Conservation (phyloP, 2,329 filamentous ascomycete genomes). For the Fusarium chuoi region DNA sequence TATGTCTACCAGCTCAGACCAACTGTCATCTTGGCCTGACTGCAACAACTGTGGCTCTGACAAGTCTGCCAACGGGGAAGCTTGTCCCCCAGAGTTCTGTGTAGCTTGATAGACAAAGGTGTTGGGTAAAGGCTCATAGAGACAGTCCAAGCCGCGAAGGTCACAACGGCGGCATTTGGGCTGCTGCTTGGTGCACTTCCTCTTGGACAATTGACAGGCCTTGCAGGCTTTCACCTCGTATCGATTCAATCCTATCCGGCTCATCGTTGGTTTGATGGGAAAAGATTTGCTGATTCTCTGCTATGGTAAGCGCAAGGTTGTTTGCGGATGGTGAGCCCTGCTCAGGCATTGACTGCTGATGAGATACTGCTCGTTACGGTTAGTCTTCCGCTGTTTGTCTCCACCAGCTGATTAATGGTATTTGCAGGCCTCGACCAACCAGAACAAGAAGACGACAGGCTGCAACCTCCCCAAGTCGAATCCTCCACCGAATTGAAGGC, state of each 20-base stretch:
- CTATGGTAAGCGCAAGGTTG: background rate
- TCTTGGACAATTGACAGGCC: constrained; percentile 28
- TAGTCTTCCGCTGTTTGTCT: constrained; percentile 8
- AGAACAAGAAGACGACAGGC: background rate
- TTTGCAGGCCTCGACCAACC: background rate
- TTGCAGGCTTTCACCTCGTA: constrained; percentile 15
- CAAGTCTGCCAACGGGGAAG: accelerated
- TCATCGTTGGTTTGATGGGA: background rate
- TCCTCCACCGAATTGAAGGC: background rate
- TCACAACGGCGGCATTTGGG: constrained; percentile 32
- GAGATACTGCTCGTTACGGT: background rate
- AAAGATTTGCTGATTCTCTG: background rate
- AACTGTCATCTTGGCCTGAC: background rate
- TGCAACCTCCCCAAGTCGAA: background rate
- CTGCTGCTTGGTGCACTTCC: constrained; percentile 33
- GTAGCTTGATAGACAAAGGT: constrained; percentile 15
- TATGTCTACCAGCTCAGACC: background rate
- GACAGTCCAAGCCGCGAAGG: constrained; percentile 21
- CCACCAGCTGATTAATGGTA: background rate
- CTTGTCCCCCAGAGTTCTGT: background rate
- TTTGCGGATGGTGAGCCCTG: background rate
- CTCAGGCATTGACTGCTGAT: background rate
- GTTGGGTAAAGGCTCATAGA: constrained; percentile 32
- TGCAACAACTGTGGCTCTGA: background rate
- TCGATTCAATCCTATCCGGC: background rate